Percentiles rank a stretch among this genome's conserved stretches.
Evolutionary conservation across 2,329 filamentous ascomycete genomes (phyloP).

Genomic region (Arthrobotrys entomopaga): DNA sequence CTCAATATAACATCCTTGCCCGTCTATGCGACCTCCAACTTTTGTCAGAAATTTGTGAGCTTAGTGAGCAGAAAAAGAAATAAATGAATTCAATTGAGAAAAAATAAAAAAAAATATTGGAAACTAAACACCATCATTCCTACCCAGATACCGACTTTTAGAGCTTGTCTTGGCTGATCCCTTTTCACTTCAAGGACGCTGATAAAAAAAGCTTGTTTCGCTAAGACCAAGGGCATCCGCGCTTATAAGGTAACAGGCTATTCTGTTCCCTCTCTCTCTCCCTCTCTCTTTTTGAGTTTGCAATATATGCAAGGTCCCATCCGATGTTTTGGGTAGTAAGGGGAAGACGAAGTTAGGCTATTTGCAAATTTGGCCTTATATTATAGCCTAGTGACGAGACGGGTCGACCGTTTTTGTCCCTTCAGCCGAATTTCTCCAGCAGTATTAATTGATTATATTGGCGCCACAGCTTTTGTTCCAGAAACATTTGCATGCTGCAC

Average conservation of each 20-base stretch:
- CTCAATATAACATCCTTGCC: conserved; percentile 29
- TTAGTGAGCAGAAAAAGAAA: not conserved
- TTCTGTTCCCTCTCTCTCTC: conserved; percentile 1
- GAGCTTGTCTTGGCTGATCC: conserved; percentile 16
- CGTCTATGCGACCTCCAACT: not conserved
- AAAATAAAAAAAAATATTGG: not conserved
- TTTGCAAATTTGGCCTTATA: conserved; percentile 15
- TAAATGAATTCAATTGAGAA: not conserved
- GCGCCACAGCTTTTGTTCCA: not conserved
- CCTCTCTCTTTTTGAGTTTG: not conserved
- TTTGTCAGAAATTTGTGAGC: conserved; percentile 49
- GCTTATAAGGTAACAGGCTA: conserved; percentile 47
- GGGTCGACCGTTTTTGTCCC: not conserved
- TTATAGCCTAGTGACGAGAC: no score
- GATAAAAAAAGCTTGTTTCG: conserved; percentile 50
- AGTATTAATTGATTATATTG: no score
- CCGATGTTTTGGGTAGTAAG: conserved; percentile 30
- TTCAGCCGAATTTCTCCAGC: conserved; percentile 7
- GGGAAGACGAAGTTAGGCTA: conserved; percentile 34
- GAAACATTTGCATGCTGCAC: no score
- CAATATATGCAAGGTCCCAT: conserved; percentile 42
- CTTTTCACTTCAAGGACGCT: not conserved
- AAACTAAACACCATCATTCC: not conserved
- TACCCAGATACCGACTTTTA: conserved; percentile 44
- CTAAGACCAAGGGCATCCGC: conserved; percentile 17